Base-by-base conservation (phyloP, 208 protist genomes). In the Strigomonas galati region DNA sequence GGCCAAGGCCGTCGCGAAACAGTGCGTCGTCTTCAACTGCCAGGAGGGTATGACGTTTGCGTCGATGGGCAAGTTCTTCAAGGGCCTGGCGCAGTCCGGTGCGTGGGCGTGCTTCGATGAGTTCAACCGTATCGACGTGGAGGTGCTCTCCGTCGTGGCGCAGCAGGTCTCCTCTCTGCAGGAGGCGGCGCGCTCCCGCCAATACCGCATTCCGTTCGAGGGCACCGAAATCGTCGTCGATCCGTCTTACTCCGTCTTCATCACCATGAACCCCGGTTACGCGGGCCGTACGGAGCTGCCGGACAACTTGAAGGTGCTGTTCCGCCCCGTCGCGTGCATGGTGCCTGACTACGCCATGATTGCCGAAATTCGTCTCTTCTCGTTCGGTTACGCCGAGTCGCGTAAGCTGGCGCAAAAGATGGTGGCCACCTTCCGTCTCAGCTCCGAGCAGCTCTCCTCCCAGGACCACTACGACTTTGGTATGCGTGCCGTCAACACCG, bases 391-490 rank as follows among this genome's bases (percentile, higher is more conserved):
- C 82, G 88, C 80, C n/a, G 85, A 98, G 63, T 97, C 97, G 2
- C 82, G 91, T 35, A 87, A 87, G 71, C 74, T 99, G 62, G 89
- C 97, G 21, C 82, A 97, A 57, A 99, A 99, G 82, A 99, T 99
- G 92, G 96, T 98, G 17, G 93, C 94, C 12, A 98, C 97, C 12
- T 99, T 99, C 74, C 85, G 95, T 15, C 84, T 99, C 28, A 98
- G 93, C 74, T 99, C 96, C 15, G 97, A 99, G 86, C 98, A 99
- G 82, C 85, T 99, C 15, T 98, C 92, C 55, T 94, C 89, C 28
- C 98, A 99, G 82, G 93, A 98, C 59, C 98, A 99, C 87, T 99
- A 99, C 77, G 98, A 99, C 75, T 99, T 99, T 72, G 98, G 98
- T 62, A 99, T 99, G 98, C 89, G 98, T 44, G 98, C 97, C 56